Conservation (phyloP, 1,139 yeast genomes). For the Magnusiomyces starmeri region DNA sequence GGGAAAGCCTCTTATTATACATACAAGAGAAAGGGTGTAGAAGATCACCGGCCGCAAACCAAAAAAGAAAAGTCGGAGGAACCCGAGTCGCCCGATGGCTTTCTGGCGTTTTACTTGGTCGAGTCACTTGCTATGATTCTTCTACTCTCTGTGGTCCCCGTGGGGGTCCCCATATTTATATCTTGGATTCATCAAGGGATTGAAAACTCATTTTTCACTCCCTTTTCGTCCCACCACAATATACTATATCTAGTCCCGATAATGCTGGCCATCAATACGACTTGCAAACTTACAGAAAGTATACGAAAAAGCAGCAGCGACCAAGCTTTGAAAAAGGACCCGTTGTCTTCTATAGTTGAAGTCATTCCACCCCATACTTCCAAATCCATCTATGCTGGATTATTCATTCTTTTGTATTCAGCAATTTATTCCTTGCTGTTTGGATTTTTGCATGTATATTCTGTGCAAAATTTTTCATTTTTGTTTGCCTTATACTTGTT, state of each 20-base stretch:
- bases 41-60: no score
- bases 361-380: not conserved
- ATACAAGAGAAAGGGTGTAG: slow-evolving; percentile 11
- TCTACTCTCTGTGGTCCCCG: slow-evolving; percentile 30
- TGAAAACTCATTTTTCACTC: slow-evolving; percentile 25
- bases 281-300: not conserved
- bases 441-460: not conserved
- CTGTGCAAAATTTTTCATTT: slow-evolving; percentile 2
- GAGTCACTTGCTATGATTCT: slow-evolving; percentile 23
- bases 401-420: slow-evolving; percentile 8
- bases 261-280: not conserved
- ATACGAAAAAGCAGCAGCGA: not conserved
- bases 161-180: slow-evolving; percentile 32
- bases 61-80: not conserved
- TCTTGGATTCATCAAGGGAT: slow-evolving; percentile 35
- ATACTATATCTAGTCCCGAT: slow-evolving; percentile 29
- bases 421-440: slow-evolving; percentile 5
- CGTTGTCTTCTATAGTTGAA: not conserved
- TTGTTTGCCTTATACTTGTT: not conserved
- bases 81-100: slow-evolving; percentile 4
- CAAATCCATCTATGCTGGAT: not conserved
- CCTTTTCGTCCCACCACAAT: slow-evolving; percentile 31
- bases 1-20: slow-evolving; percentile 5
- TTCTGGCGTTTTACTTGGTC: slow-evolving; percentile 17
- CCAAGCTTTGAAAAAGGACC: not conserved